Evolutionary conservation across 2,329 filamentous ascomycete genomes (phyloP).

Genomic region (Ophiostoma populinum): DNA sequence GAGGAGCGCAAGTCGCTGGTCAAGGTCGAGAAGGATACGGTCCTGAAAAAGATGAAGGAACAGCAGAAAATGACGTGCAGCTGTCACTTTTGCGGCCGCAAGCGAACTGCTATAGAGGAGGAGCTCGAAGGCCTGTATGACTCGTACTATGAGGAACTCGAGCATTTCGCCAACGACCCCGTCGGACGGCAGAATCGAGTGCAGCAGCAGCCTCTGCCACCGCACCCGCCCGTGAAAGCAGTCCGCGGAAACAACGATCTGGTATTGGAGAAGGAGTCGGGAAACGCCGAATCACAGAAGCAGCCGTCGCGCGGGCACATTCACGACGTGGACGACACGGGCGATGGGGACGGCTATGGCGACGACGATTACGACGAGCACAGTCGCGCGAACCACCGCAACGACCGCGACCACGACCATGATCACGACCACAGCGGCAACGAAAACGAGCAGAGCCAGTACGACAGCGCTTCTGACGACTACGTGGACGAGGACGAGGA

Average conservation of each 20-base stretch:
- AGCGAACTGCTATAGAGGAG: slow-evolving; percentile 93
- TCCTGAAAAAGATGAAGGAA: slow-evolving; percentile 98
- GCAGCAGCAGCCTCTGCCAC: slow-evolving; percentile 33
- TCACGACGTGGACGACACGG: slow-evolving; percentile 39
- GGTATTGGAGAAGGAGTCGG: no score
- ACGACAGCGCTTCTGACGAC: slow-evolving; percentile 25
- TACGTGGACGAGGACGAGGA: slow-evolving; percentile 31
- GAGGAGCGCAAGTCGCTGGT: slow-evolving; percentile 89
- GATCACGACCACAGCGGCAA: slow-evolving; percentile 13
- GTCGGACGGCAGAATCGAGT: slow-evolving; percentile 30
- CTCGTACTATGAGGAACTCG: slow-evolving; percentile 94
- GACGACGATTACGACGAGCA: slow-evolving; percentile 37
- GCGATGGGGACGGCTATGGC: slow-evolving; percentile 26
- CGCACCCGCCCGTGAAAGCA: no score
- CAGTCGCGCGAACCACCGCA: slow-evolving; percentile 24
- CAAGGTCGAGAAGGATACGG: slow-evolving; percentile 96
- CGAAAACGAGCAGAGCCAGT: slow-evolving; percentile 32
- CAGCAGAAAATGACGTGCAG: slow-evolving; percentile 99
- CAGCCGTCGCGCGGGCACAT: slow-evolving; percentile 63
- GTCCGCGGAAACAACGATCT: no score
- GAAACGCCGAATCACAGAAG: no score
- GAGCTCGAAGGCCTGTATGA: slow-evolving; percentile 95
- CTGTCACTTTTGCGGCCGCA: slow-evolving; percentile 90
- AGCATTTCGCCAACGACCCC: slow-evolving; percentile 79
- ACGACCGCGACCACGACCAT: slow-evolving; percentile 32